Evolutionary conservation across 345 rosid genomes (phyloP), one percentile per base, ranked within the genome.

Genomic region (rapeseed (Brassica napus)): DNA sequence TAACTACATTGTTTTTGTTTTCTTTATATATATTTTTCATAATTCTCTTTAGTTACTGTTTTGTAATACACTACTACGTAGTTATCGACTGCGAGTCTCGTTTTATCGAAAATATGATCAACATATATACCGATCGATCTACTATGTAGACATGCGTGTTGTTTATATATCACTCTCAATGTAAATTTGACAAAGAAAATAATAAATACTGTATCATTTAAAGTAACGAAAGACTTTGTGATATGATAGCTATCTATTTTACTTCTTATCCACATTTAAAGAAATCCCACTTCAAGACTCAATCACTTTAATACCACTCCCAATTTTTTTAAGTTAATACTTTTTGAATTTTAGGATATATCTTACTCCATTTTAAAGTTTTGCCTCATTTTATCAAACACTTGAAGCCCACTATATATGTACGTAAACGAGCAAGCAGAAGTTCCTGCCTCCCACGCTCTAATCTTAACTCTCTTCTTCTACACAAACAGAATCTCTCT

Each of bases 261-360:
- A 71, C 80, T 30, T 80, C 79, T 80, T 75, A 81, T 81, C 83
- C 63, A 71, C 77, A 81, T 84, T 86, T 82, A 88, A 85, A 86
- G 89, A 78, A 83, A 83, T 78, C 72, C 92, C 90, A 92, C 86
- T 92, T 77, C 65, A 79, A 84, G 82, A 87, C 93, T 90, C 94
- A 83, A 88, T 78, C 86, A 81, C 68, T 85, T 81, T 81, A 75
- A 75, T 65, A 64, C 72, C 61, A 54, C 75, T 74, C 67, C 30
- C 49, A 34, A 54, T n/a, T 71, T 47, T 42, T 4, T 44, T 3
- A 10, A 28, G 31, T 3, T 28, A 28, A 28, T 26, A 52, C 30
- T 39, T 77, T 16, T 24, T 16, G 4, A 23, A 52, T 42, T 59
- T n/a, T 11, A 8, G n/a, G 1, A 67, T 44, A 23, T 34, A 18